A percentile compares a stretch with the other conserved stretches of the same genome.
phyloP scores from a whole-genome alignment of 169 alveolate genomes.

The Amoebophrya sp. region DNA sequence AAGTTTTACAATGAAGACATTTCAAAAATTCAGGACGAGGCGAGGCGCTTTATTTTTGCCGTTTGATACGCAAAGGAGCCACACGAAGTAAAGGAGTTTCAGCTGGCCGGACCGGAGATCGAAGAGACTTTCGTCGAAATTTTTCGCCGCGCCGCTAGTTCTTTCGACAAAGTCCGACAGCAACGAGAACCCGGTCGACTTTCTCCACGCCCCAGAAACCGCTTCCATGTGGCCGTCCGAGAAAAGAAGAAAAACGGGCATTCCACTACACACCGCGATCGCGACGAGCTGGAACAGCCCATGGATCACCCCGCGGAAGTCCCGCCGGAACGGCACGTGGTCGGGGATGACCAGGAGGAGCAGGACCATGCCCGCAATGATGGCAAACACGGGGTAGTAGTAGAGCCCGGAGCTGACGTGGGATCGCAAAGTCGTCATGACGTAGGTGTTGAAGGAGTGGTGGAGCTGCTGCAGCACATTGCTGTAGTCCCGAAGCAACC shows the following conservation, averaged over 20 bases:
- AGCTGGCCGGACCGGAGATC: too few species aligned
- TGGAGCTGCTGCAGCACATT: conserved; percentile 2
- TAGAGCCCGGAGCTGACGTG: not conserved
- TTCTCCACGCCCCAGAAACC: too few species aligned
- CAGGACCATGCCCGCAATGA: not conserved
- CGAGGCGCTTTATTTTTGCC: too few species aligned
- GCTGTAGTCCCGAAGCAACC: not conserved
- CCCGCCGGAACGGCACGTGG: not conserved
- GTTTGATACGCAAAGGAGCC: too few species aligned
- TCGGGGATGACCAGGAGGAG: not conserved
- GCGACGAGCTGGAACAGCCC: not conserved
- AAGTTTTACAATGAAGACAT: too few species aligned
- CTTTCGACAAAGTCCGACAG: too few species aligned
- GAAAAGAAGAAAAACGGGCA: not conserved
- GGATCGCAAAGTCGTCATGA: not conserved
- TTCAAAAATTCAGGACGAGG: too few species aligned
- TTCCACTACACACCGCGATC: not conserved
- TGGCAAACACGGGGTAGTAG: not conserved
- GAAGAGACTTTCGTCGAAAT: too few species aligned
- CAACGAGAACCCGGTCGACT: too few species aligned
- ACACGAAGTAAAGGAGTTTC: too few species aligned
- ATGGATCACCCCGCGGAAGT: not conserved
- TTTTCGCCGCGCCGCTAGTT: too few species aligned
- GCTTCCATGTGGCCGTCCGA: too few species aligned
- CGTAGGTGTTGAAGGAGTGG: conserved; percentile 7